phyloP scores from a whole-genome alignment of 495 filamentous ascomycete species.

The Xylaria nigripes region DNA sequence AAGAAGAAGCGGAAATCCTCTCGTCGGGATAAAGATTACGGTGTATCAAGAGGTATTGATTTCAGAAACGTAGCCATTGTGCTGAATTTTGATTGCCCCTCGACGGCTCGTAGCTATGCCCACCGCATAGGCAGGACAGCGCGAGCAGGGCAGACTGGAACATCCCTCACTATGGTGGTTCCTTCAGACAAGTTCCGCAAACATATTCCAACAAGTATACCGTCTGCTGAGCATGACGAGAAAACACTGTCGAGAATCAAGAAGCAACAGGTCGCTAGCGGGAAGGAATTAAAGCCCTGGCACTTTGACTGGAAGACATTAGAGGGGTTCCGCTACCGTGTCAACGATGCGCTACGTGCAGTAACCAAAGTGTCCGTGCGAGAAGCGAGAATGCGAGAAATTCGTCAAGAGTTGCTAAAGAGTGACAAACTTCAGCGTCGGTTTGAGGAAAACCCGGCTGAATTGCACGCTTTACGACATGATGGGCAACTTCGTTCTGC shows the following conservation, averaged over 20 bases:
- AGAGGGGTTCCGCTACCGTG: slow-evolving; percentile 87
- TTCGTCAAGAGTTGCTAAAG: slow-evolving; percentile 81
- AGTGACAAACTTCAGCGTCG: slow-evolving; percentile 89
- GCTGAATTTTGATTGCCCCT: slow-evolving; percentile 93
- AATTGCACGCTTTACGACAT: slow-evolving; percentile 78
- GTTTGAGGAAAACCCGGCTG: slow-evolving; percentile 93
- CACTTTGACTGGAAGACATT: slow-evolving; percentile 91
- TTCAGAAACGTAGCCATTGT: slow-evolving; percentile 93
- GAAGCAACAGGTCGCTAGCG: slow-evolving; percentile 60
- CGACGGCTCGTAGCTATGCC: slow-evolving; percentile 73
- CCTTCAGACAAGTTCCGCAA: slow-evolving; percentile 73
- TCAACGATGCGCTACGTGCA: slow-evolving; percentile 62
- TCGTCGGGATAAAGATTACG: slow-evolving; percentile 72
- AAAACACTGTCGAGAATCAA: slow-evolving; percentile 66
- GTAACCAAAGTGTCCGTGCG: slow-evolving; percentile 57
- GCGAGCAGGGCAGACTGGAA: slow-evolving; percentile 79
- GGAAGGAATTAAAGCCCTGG: slow-evolving; percentile 76
- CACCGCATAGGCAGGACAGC: slow-evolving; percentile 94
- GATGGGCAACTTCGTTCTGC: slow-evolving; percentile 78
- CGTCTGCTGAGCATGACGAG: slow-evolving; percentile 72
- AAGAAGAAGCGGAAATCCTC: slow-evolving; percentile 57
- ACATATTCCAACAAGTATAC: slow-evolving; percentile 74
- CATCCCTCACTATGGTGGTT: slow-evolving; percentile 89
- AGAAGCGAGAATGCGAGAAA: slow-evolving; percentile 80
- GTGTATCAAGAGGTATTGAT: slow-evolving; percentile 81